Conservation (phyloP, 495 filamentous ascomycete genomes). For the Talaromyces thailandensis region DNA sequence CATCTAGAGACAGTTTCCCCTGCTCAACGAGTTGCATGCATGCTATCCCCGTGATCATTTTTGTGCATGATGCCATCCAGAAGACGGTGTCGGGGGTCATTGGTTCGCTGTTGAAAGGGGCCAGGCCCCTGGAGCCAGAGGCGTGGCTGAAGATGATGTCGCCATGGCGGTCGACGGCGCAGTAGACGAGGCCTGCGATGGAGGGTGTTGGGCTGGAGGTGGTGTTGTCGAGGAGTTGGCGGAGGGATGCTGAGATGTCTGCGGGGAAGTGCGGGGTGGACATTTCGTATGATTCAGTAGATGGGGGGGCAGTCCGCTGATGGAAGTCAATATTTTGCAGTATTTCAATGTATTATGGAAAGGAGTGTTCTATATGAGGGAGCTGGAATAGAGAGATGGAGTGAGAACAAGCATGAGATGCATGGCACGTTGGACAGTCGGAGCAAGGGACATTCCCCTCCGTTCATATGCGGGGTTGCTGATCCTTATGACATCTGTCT, state of each 20-base stretch:
- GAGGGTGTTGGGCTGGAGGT: conserved; percentile 6
- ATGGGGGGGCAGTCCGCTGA: too few species aligned
- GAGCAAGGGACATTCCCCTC: background rate
- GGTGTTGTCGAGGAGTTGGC: conserved; percentile 18
- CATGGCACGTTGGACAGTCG: background rate
- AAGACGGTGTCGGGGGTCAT: conserved; percentile 43
- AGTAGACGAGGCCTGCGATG: conserved; percentile 3
- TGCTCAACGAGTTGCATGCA: conserved; percentile 50
- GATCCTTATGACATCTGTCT: background rate
- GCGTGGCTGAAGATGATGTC: conserved; percentile 4
- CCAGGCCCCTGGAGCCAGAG: background rate
- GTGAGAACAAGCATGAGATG: background rate
- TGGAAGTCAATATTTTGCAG: too few species aligned
- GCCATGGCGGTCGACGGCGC: conserved; percentile 1
- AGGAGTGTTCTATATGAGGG: background rate
- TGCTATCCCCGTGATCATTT: conserved; percentile 41
- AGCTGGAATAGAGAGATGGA: background rate
- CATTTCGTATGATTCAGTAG: background rate
- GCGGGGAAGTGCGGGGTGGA: conserved; percentile 2
- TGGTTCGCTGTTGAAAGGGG: conserved; percentile 11
- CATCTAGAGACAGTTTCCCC: conserved; percentile 37
- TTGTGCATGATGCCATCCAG: conserved; percentile 49
- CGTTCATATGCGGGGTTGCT: background rate
- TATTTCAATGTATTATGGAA: too few species aligned
- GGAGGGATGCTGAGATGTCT: conserved; percentile 14